Conservation (phyloP, 2,329 filamentous ascomycete species). For the Sordariomycetes sp. region DNA sequence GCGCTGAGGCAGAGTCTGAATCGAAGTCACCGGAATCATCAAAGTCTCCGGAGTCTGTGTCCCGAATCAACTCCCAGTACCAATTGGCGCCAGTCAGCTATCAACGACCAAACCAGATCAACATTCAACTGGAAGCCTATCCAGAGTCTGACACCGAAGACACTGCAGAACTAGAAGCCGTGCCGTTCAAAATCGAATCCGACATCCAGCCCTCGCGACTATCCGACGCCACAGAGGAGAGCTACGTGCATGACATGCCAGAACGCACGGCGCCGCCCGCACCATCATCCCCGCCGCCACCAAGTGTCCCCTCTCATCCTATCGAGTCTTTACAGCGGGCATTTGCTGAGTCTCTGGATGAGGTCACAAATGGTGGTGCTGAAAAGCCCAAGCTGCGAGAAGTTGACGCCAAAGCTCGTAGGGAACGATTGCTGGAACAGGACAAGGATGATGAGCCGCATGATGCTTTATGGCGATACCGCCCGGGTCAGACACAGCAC, state of each 20-base stretch:
- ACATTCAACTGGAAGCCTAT: neutral
- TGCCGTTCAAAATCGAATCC: neutral
- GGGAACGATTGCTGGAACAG: constrained; percentile 59
- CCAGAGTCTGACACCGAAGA: neutral
- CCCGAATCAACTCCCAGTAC: too few species aligned
- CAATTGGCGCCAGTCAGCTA: too few species aligned
- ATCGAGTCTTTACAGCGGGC: constrained; percentile 69
- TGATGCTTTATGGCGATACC: constrained; percentile 66
- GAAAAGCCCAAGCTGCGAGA: constrained; percentile 43
- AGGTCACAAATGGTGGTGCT: constrained; percentile 47
- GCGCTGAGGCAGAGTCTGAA: neutral
- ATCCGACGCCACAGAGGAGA: neutral
- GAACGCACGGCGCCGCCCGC: neutral
- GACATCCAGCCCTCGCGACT: neutral
- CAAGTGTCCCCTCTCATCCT: constrained; percentile 41
- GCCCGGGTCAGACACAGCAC: constrained; percentile 69
- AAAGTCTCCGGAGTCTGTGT: too few species aligned
- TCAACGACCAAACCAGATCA: too few species aligned
- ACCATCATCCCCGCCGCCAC: neutral
- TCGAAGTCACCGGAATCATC: neutral
- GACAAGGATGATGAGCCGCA: constrained; percentile 61
- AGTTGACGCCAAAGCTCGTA: constrained; percentile 50
- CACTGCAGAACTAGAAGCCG: neutral
- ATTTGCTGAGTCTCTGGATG: constrained; percentile 73
- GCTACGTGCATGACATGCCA: neutral